Evolutionary conservation across 2,329 filamentous ascomycete genomes (phyloP), one percentile per base, ranked within the genome.

Genomic region (Clonostachys byssicola): DNA sequence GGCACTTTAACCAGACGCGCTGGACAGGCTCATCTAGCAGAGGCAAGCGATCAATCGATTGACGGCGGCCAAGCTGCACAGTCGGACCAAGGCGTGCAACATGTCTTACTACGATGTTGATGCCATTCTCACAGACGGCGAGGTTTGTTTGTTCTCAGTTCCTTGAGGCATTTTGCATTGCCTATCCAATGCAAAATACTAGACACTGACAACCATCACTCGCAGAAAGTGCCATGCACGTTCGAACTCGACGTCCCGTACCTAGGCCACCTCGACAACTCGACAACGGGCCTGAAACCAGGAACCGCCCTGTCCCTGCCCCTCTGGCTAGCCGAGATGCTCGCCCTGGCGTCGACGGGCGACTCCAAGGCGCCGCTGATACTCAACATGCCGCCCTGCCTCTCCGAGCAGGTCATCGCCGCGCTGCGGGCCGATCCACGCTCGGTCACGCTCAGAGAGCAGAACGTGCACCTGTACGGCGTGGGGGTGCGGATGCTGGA

Each of bases 251-350:
- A 92, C 50, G 85, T 96, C 34, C 87, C 91, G 17, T 85, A 88
- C 48, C 81, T 97, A 42, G 92, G 92, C 55, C 90, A 95, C 64
- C 78, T 99, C 50, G 91, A 95, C 68, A 91, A 91, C 60, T 79
- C 88, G 20, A 63, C 68, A 3, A 70, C 77, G 34, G 69, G 88
- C 62, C 85, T 97, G 58, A 94, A 92, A 65, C 70, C 85, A 47
- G 88, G 89, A 50, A 92, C 90, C 1, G 83, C 85, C 40, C 77
- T 97, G 42, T 81, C 87, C 51, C 83, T 97, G 1, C 94, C 94
- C 3, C 78, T 97, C 54, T 99, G 94, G 94, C 83, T 99, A 12
- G 91, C 88, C 55, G 89, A 96, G 66, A 92, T 96, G 80, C 87
- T 99, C 45, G 89, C 89, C 33, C 80, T 95, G 41, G 84, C 81